These are phyloP conservation scores for Stagonosporopsis vannaccii DNA, from an alignment of 2,329 filamentous ascomycete species.

Conservation along the genomic window DNA sequence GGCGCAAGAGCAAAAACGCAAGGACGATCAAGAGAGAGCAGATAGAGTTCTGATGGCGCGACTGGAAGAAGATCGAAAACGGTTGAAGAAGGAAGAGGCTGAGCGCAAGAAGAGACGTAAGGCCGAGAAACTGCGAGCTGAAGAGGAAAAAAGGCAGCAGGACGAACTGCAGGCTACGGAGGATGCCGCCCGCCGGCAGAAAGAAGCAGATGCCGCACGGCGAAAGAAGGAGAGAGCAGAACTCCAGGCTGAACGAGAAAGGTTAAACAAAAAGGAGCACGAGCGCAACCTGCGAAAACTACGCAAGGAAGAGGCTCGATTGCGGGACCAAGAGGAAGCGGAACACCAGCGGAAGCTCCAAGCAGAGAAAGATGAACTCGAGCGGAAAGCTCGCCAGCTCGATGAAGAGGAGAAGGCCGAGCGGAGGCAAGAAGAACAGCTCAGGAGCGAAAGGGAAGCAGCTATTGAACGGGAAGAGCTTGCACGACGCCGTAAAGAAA, in stretches of 20 bases:
- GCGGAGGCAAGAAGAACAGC: not conserved
- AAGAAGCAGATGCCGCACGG: not conserved
- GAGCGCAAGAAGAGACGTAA: slow-evolving; percentile 1
- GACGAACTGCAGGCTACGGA: not conserved
- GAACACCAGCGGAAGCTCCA: slow-evolving; percentile 6
- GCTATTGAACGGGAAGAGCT: not conserved
- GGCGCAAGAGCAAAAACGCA: not conserved
- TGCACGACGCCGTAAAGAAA: not conserved
- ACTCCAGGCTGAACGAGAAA: not conserved
- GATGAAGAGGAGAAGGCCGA: slow-evolving; percentile 11
- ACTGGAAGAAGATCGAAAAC: not conserved
- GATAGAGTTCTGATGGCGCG: not conserved
- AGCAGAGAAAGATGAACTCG: not conserved
- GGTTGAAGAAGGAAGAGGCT: not conserved
- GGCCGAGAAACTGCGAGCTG: not conserved
- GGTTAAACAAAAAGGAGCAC: not conserved
- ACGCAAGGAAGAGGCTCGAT: slow-evolving; percentile 1
- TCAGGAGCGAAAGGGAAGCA: not conserved
- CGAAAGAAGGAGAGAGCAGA: not conserved
- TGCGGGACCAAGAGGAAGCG: slow-evolving; percentile 16
- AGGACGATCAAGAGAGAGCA: not conserved
- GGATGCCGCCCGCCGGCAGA: not conserved
- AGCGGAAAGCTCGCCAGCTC: not conserved
- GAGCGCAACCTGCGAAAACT: not conserved
- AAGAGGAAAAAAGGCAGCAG: not conserved